Evolutionary conservation across 2,329 filamentous ascomycete species (phyloP), one percentile per base, ranked within the genome.

Genomic region (Fonsecaea erecta): DNA sequence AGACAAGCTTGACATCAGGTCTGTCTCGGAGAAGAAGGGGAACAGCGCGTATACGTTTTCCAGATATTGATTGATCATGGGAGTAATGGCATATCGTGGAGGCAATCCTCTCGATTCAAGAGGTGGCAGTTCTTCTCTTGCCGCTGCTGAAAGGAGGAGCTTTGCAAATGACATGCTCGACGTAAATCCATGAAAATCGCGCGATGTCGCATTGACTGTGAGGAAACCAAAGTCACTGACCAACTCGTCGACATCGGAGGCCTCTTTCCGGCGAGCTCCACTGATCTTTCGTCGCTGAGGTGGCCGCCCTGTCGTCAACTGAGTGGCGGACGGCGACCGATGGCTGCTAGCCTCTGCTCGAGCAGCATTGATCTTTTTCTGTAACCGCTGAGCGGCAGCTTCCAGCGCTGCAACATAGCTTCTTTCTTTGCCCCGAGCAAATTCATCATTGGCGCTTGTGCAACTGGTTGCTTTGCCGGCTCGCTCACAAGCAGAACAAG

Each of bases 351-450:
- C 59, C 26, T 66, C 66, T 4, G 62, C 37, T 53, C 55, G 62
- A 37, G 78, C 71, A 66, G 84, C 82, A 21, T 79, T 77, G 53
- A 97, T 84, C 63, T 88, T 88, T 74, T 88, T 89, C 77, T 97
- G 91, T 8, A 98, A 85, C 77, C 91, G 92, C 76, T 98, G 93
- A 71, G 96, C 89, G 64, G 91, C 89, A 16, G 93, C 87, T 77
- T 98, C 94, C n/a, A 99, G 84, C 0, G 94, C 96, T 7, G 94
- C 92, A 52, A 98, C 93, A 83, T 98, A 99, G 78, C 93, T 98
- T 73, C 94, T 85, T 75, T 98, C 95, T 77, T 98, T 98, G 67
- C 95, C 95, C 68, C 93, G 86, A 0, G 94, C 93, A 78, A 97
- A 98, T 76, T 97, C 93, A 75, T 98, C 94, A 73, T 96, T 97